Conservation (phyloP, 2,329 filamentous ascomycete genomes). For the Diaporthe velutina region DNA sequence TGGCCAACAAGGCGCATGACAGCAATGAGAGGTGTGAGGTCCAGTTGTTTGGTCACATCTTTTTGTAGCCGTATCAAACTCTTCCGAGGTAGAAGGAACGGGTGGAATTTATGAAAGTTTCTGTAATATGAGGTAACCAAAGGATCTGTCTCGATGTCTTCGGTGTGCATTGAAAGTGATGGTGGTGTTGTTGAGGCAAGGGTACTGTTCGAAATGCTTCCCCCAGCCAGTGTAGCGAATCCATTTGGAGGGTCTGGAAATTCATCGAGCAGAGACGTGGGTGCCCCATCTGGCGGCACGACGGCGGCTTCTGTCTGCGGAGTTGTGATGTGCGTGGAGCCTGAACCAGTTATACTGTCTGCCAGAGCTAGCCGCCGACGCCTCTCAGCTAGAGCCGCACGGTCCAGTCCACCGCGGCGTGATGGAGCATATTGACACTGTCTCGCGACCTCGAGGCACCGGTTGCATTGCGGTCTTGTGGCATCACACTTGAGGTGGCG, state of each 20-base stretch:
- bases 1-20: conserved; percentile 1
- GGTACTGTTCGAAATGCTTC: background rate
- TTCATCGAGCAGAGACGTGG: background rate
- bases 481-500: conserved; percentile 20
- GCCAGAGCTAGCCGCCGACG: background rate
- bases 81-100: background rate
- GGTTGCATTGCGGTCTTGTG: background rate
- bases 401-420: conserved; percentile 11
- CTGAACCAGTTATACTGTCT: background rate
- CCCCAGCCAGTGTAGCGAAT: background rate
- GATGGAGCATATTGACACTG: conserved; percentile 12
- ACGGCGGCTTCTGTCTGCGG: background rate
- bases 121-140: conserved; percentile 8
- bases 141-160: background rate
- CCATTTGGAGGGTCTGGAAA: background rate
- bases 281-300: background rate
- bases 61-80: background rate
- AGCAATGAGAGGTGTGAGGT: background rate
- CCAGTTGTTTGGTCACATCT: background rate
- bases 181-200: no score
- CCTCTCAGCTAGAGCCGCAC: conserved; percentile 15
- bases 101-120: conserved; percentile 11
- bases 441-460: conserved; percentile 2
- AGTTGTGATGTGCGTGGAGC: background rate
- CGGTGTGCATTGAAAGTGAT: background rate